Evolutionary conservation across 345 rosid species (phyloP), one percentile per base, ranked within the genome.

Genomic region (Eucalyptus microcorys): DNA sequence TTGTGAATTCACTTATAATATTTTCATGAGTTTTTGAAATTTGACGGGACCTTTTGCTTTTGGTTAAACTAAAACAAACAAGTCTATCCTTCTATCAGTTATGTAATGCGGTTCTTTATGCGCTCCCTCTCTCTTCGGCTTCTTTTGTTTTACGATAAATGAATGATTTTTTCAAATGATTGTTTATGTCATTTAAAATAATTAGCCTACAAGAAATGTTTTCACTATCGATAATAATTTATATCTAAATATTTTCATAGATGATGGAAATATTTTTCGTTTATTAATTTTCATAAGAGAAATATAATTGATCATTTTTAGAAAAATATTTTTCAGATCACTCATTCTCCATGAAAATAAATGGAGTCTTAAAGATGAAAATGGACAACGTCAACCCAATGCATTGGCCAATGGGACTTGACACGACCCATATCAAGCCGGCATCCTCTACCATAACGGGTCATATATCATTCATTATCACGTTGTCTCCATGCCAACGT

Each of bases 161-260:
- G 26, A 21, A 52, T 52, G 26, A 52, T 52, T 52, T 52, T 52
- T 52, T 52, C 10, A 21, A 52, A 52, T 52, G 57, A 21, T 52
- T 0, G 26, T 0, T 52, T 52, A 21, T 7, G 57, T 52, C 57
- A 52, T 52, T 52, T 52, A 52, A 52, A 21, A 52, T 52, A 52
- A 52, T 52, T 52, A 52, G 10, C 5, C 10, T 52, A 52, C 8
- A 7, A 52, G 0, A 52, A 21, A 8, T 52, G 0, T 52, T 0
- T 21, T 52, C 57, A 52, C 5, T 21, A 52, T 8, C 26, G 0
- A 52, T 0, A 52, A 21, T 21, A 52, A 52, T 52, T 1, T 52
- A 1, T 52, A 52, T 52, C 1, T 52, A 19, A 7, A 19, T 19
- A 52, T 52, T 52, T 52, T 3, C 0, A 1, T 19, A 1, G 0